These are phyloP conservation scores for Helminthosporium solani DNA, from an alignment of 2,329 filamentous ascomycete species.

Conservation along the genomic window DNA sequence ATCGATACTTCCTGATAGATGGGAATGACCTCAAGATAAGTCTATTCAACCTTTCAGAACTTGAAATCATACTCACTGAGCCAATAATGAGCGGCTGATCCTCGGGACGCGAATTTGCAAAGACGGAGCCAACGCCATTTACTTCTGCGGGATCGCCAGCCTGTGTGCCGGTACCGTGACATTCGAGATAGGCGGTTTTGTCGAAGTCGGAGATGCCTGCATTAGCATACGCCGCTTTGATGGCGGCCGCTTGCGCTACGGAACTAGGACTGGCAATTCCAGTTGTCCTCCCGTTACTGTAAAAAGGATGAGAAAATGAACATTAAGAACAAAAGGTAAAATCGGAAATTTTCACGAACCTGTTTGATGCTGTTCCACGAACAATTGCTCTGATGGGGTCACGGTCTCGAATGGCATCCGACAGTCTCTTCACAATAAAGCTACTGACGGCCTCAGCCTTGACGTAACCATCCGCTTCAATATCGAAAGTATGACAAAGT, in stretches of 20 bases:
- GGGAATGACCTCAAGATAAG: too few species aligned
- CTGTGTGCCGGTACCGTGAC: constrained; percentile 58
- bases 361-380: constrained; percentile 19
- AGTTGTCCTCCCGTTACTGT: constrained; percentile 15
- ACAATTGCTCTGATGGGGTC: constrained; percentile 38
- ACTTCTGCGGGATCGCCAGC: constrained; percentile 45
- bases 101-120: too few species aligned
- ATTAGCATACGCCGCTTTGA: constrained; percentile 32
- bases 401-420: constrained; percentile 28
- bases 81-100: too few species aligned
- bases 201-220: constrained; percentile 33
- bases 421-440: constrained; percentile 31
- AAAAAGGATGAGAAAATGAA: constrained; percentile 30
- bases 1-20: too few species aligned
- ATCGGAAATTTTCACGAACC: constrained; percentile 31
- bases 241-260: constrained; percentile 46
- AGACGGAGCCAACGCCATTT: constrained; percentile 7
- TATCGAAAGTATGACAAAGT: constrained; percentile 24
- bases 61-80: too few species aligned
- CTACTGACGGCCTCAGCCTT: constrained; percentile 30
- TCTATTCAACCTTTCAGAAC: too few species aligned
- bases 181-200: constrained; percentile 33
- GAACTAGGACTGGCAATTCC: constrained; percentile 21
- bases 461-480: constrained; percentile 25
- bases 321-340: constrained; percentile 25